Evolutionary conservation across 208 protist species (phyloP), one percentile per base, ranked within the genome.

Genomic region (Leishmania gerbilli): DNA sequence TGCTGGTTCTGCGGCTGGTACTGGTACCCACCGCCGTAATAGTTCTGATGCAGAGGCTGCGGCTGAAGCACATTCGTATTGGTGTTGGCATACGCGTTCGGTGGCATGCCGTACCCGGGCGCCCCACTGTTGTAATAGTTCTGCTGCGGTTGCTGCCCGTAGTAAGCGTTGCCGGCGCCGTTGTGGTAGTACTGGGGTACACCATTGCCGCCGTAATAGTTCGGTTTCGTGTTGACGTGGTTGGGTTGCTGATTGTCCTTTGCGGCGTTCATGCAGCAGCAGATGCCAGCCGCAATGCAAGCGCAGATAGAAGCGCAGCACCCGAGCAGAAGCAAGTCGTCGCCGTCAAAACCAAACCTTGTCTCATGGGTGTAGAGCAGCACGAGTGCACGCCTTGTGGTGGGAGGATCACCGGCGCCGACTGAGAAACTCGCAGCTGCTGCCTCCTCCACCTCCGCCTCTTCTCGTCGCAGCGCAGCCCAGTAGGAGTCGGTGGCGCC

Each of bases 281-380:
- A 84, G 80, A 84, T 76, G 24, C 24, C 37, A 47, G 80, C 69
- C 17, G 58, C 80, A 47, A 80, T 77, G 80, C 74, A 80, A n/a
- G 80, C 58, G 37, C 80, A 80, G 31, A 84, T 62, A 17, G 76
- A 67, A 37, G 75, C 55, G 15, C 74, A 79, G 76, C 80, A 84
- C 17, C 65, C 65, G 42, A 80, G 45, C 15, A 79, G 31, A n/a
- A 84, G 40, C 75, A 84, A 64, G 7, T 74, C 68, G 15, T 64
- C 51, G 9, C 75, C 67, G 34, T 72, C 80, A 31, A 79, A 53
- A 13, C 80, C 80, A 34, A 84, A 84, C 65, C 68, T 47, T 13
- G 74, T 3, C 27, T 84, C 80, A 17, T 47, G 65, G 0, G 80
- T 69, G 76, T 77, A 84, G n/a, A 84, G 80, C 45, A 84, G 75